Percentiles rank a stretch among this genome's conserved stretches.
Evolutionary conservation across 2,329 filamentous ascomycete species (phyloP).

Genomic region (Xylariales sp.): DNA sequence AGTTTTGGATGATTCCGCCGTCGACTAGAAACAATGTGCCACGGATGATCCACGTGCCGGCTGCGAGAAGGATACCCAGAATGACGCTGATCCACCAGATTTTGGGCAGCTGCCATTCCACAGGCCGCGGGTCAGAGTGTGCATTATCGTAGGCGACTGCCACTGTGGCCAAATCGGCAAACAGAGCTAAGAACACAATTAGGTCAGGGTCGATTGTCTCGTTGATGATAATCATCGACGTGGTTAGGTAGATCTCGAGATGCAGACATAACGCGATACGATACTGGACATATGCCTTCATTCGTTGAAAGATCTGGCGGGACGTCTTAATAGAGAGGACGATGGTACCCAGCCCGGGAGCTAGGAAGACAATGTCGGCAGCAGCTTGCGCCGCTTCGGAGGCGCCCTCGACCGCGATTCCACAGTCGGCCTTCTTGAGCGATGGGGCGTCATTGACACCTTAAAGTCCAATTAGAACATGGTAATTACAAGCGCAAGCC

Average conservation of each 20-base stretch:
- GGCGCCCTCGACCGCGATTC: conserved; percentile 69
- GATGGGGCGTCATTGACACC: conserved; percentile 71
- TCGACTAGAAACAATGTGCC: conserved; percentile 64
- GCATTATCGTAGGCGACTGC: conserved; percentile 77
- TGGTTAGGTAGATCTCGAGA: conserved; percentile 71
- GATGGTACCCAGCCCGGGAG: conserved; percentile 67
- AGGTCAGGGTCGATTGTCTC: conserved; percentile 69
- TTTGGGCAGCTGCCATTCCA: conserved; percentile 78
- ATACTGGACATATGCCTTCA: conserved; percentile 71
- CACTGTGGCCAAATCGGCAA: conserved; percentile 75
- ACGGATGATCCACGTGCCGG: conserved; percentile 70
- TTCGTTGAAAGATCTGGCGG: conserved; percentile 35
- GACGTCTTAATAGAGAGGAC: conserved; percentile 70
- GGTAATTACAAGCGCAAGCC: no score
- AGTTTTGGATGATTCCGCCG: conserved; percentile 73
- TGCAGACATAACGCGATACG: conserved; percentile 72
- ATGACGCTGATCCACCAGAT: conserved; percentile 74
- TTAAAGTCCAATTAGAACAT: conserved; percentile 2
- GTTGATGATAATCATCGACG: conserved; percentile 76
- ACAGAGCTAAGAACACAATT: conserved; percentile 75
- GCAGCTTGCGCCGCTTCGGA: conserved; percentile 70
- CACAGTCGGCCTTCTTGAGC: conserved; percentile 70
- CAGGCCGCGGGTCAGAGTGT: conserved; percentile 68
- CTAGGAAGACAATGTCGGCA: conserved; percentile 71
- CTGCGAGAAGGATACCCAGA: conserved; percentile 63